Evolutionary conservation across 1,284 basidiomycete genomes (phyloP), one percentile per base, ranked within the genome.

Genomic region (Moesziomyces antarcticus): DNA sequence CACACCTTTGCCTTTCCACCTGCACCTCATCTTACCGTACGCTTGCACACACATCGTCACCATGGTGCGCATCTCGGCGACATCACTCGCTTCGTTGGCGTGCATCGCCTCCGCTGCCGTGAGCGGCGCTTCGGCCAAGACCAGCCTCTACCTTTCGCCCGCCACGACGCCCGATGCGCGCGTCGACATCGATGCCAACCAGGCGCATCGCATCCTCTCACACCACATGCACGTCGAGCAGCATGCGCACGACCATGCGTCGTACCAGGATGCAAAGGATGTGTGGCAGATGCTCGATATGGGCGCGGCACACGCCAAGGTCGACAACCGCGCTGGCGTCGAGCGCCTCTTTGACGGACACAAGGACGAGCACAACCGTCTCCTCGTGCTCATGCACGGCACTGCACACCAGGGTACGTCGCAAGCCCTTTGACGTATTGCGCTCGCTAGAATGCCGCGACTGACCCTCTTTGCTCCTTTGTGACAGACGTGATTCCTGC

Each of bases 371-470:
- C 55, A 62, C 55, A 67, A 63, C 24, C 62, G 63, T n/a, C 53
- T 78, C 56, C 33, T 78, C 18, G 58, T 78, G 7, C 49, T 78
- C 2, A 71, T 68, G 56, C 67, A 71, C 41, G 73, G 67, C n/a
- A 25, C 63, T 51, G 47, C 58, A 6, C 56, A 75, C 20, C 57
- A 60, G 43, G 65, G 67, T 63, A 30, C 61, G 67, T 57, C 27
- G 41, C 27, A n/a, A n/a, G n/a, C n/a, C n/a, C n/a, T n/a, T n/a
- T n/a, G n/a, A n/a, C n/a, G n/a, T n/a, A n/a, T n/a, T n/a, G n/a
- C n/a, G n/a, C n/a, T n/a, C n/a, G n/a, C n/a, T n/a, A n/a, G n/a
- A n/a, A n/a, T n/a, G n/a, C n/a, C n/a, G n/a, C n/a, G 18, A 16
- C 9, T 33, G 25, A 5, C 35, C 33, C 37, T 30, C 20, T 20